Conservation (phyloP, 331 rosid species). For the Pyracantha coccinea region DNA sequence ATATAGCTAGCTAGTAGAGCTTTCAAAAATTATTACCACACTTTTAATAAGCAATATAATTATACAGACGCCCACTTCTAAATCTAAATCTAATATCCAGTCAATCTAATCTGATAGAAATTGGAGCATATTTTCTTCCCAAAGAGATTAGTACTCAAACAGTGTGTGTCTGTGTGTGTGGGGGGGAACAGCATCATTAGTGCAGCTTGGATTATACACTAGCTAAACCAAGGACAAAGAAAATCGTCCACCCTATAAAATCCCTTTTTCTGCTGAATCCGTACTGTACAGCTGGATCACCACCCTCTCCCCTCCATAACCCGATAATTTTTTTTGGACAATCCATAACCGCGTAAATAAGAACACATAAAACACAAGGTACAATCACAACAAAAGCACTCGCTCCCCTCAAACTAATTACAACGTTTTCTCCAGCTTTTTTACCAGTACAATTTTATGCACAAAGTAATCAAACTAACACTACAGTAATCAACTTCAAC, state of each 20-base stretch:
- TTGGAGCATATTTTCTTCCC: slow-evolving; percentile 6
- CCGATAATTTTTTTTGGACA: no score
- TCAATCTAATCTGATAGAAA: slow-evolving; percentile 21
- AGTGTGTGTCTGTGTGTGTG: background rate
- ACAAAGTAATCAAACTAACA: slow-evolving; percentile 22
- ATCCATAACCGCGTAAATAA: slow-evolving; percentile 20
- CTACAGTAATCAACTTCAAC: background rate
- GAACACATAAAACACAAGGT: slow-evolving; percentile 11
- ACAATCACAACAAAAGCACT: background rate
- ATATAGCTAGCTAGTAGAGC: no score
- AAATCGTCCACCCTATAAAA: slow-evolving; percentile 44
- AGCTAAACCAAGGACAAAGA: slow-evolving; percentile 25
- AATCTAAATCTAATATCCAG: background rate
- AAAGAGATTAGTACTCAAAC: background rate
- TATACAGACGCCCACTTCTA: background rate
- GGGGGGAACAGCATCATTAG: slow-evolving; percentile 35
- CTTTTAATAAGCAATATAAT: no score
- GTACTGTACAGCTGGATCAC: slow-evolving; percentile 61
- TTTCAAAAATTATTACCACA: no score
- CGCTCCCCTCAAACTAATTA: background rate
- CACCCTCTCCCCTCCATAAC: slow-evolving; percentile 2
- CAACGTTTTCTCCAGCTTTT: slow-evolving; percentile 50
- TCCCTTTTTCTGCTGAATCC: slow-evolving; percentile 36
- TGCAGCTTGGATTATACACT: slow-evolving; percentile 16
- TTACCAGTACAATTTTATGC: slow-evolving; percentile 51